phyloP scores from a whole-genome alignment of 768 basidiomycete species.

The Postia placenta region DNA sequence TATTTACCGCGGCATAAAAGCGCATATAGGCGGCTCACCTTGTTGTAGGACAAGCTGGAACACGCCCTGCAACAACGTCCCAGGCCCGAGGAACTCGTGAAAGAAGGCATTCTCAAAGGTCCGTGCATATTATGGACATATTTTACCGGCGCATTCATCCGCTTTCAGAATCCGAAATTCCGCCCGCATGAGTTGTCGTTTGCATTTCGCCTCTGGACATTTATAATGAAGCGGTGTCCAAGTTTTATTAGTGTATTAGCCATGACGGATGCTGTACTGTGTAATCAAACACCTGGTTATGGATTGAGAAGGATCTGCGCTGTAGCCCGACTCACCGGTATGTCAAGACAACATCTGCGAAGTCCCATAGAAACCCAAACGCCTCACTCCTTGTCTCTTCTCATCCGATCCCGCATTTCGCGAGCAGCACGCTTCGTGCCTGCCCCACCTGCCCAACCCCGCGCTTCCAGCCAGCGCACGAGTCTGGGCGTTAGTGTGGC shows the following conservation, averaged over 20 bases:
- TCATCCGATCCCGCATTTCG: constrained; percentile 32
- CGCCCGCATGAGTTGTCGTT: constrained; percentile 10
- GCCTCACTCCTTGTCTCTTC: constrained; percentile 10
- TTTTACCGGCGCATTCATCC: neutral
- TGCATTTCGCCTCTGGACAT: neutral
- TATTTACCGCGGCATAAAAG: too few species aligned
- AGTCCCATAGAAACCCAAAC: too few species aligned
- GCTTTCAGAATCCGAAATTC: constrained; percentile 5
- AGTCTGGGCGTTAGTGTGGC: constrained; percentile 79
- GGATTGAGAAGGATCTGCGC: too few species aligned
- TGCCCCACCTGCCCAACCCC: constrained; percentile 79
- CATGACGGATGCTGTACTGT: too few species aligned
- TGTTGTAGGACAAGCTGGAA: constrained; percentile 61
- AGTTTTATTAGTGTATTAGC: neutral
- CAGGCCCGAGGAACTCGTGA: constrained; percentile 55
- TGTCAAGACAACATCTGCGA: too few species aligned
- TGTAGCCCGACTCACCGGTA: too few species aligned
- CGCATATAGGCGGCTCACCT: too few species aligned
- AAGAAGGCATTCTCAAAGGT: constrained; percentile 54
- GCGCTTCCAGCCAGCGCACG: constrained; percentile 75
- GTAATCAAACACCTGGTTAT: too few species aligned
- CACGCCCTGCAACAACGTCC: constrained; percentile 54
- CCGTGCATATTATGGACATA: constrained; percentile 14
- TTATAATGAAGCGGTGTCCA: neutral
- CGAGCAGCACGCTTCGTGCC: constrained; percentile 60